phyloP scores from a whole-genome alignment of 192 early-diverging fungal species.

The Podila clonocystis region DNA sequence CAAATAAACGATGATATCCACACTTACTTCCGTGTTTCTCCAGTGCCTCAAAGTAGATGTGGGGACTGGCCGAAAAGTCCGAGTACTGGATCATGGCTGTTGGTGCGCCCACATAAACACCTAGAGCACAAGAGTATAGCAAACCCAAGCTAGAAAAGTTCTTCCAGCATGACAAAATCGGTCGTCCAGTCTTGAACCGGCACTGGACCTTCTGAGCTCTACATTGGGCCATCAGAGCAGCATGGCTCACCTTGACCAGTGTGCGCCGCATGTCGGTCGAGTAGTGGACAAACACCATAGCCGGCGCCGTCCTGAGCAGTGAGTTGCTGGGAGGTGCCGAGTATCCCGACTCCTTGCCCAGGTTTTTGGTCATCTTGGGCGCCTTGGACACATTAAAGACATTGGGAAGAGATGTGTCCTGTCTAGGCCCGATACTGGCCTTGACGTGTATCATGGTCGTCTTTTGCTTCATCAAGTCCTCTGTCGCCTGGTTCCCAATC shows the following conservation, averaged over 20 bases:
- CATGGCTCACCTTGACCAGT: constrained; percentile 62
- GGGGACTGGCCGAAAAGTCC: constrained; percentile 68
- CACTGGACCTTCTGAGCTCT: constrained; percentile 71
- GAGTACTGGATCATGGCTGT: constrained; percentile 72
- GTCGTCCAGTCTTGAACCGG: constrained; percentile 58
- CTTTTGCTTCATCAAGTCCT: constrained; percentile 74
- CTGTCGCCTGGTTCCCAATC: constrained; percentile 70
- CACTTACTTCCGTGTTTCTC: constrained; percentile 70
- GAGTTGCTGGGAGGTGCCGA: constrained; percentile 18
- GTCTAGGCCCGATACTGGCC: constrained; percentile 50
- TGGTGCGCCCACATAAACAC: constrained; percentile 56
- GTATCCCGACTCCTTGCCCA: constrained; percentile 69
- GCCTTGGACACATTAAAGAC: constrained; percentile 73
- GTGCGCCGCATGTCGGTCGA: constrained; percentile 58
- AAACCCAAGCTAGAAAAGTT: constrained; percentile 53
- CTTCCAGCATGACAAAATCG: constrained; percentile 53
- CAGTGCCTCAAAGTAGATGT: constrained; percentile 78
- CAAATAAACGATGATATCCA: not conserved
- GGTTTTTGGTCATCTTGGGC: constrained; percentile 66
- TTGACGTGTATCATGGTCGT: constrained; percentile 65
- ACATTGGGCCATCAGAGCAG: constrained; percentile 66
- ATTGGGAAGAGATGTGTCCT: constrained; percentile 63
- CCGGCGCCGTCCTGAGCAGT: constrained; percentile 46
- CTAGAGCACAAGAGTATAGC: constrained; percentile 48
- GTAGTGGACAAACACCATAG: constrained; percentile 68